Conservation (phyloP, 2,329 filamentous ascomycete species). For the Immersiporthe knoxdaviesiana region DNA sequence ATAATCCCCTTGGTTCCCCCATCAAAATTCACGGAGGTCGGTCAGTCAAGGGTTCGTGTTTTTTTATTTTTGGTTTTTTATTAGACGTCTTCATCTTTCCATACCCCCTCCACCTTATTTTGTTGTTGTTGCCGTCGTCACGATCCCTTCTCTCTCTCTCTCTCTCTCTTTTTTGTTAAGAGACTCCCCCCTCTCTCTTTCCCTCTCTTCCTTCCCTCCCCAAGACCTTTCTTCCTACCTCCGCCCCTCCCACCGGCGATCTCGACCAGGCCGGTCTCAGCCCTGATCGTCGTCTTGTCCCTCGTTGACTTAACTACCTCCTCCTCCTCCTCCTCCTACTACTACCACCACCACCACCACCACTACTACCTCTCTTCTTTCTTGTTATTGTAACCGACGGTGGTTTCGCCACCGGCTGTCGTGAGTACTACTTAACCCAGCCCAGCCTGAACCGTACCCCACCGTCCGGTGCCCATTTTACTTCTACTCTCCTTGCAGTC, state of each 20-base stretch:
- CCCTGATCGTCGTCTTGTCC: constrained; percentile 16
- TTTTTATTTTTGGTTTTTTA: constrained; percentile 3
- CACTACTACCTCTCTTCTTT: not conserved
- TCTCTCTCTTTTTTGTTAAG: not conserved
- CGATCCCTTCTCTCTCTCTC: constrained; percentile 1
- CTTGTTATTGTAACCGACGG: constrained; percentile 1
- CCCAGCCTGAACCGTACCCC: constrained; percentile 26
- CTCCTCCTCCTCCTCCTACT: no score
- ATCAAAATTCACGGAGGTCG: constrained; percentile 6
- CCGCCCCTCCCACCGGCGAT: constrained; percentile 22
- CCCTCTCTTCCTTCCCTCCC: not conserved
- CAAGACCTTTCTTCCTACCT: not conserved
- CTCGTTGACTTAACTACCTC: not conserved
- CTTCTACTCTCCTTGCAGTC: constrained; percentile 27
- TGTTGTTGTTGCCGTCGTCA: not conserved
- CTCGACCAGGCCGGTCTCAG: constrained; percentile 20
- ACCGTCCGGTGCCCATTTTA: constrained; percentile 30
- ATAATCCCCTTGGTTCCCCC: constrained; percentile 20
- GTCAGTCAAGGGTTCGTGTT: constrained; percentile 18
- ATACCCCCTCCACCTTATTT: not conserved
- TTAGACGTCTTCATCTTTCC: not conserved
- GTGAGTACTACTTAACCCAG: constrained; percentile 29
- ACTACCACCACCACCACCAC: not conserved
- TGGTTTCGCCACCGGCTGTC: constrained; percentile 29
- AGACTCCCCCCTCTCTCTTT: not conserved